Evolutionary conservation across 2,329 filamentous ascomycete species (phyloP).

Genomic region (Fusarium beomiforme): DNA sequence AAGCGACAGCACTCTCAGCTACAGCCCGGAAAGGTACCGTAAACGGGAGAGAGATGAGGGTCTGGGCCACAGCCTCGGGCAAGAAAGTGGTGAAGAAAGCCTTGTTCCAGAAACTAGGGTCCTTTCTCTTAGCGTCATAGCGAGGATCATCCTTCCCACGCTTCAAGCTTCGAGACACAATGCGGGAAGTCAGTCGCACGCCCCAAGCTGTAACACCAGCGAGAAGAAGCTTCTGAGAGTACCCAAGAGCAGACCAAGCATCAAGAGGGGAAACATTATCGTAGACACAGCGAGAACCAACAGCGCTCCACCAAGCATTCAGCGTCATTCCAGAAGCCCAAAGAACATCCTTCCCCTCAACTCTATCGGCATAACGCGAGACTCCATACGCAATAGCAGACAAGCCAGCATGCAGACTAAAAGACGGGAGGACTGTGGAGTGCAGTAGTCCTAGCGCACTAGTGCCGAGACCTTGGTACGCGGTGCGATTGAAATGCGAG

Average conservation of each 20-base stretch:
- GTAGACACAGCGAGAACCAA: background rate
- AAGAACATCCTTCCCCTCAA: slow-evolving; percentile 14
- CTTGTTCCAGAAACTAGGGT: slow-evolving; percentile 6
- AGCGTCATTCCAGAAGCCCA: slow-evolving; percentile 21
- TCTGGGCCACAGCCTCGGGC: slow-evolving; percentile 18
- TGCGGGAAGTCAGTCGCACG: background rate
- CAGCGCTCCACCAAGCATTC: slow-evolving; percentile 24
- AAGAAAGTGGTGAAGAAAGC: background rate
- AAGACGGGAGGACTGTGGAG: slow-evolving; percentile 3
- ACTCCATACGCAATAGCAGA: slow-evolving; percentile 1
- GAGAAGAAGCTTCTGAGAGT: slow-evolving; percentile 8
- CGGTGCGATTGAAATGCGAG: slow-evolving; percentile 11
- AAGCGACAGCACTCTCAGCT: background rate
- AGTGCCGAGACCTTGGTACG: slow-evolving; percentile 1
- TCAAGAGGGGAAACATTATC: background rate
- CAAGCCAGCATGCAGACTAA: slow-evolving; percentile 4
- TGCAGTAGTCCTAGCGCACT: slow-evolving; percentile 11
- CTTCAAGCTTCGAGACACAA: slow-evolving; percentile 8
- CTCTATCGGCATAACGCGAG: slow-evolving; percentile 2
- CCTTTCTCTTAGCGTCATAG: background rate
- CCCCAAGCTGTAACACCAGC: slow-evolving; percentile 8
- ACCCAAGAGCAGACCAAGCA: background rate
- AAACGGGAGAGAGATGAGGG: slow-evolving; percentile 11
- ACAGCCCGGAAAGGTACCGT: slow-evolving; percentile 12
- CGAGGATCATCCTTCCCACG: slow-evolving; percentile 9